These are phyloP conservation scores for Ceratocystiopsis minuta DNA, from an alignment of 2,329 filamentous ascomycete genomes.

Conservation along the genomic window DNA sequence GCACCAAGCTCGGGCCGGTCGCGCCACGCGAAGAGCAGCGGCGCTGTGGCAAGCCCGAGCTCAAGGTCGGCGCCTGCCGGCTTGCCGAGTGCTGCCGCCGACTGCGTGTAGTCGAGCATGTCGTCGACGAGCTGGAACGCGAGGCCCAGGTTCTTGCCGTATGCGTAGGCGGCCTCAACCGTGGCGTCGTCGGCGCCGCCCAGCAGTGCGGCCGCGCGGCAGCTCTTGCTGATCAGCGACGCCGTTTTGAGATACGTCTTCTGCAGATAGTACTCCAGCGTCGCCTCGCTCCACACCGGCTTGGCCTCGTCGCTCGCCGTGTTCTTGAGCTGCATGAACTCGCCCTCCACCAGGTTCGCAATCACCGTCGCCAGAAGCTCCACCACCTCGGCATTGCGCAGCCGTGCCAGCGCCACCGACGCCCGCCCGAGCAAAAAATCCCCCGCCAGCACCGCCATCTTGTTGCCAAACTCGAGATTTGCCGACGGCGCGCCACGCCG, in stretches of 20 bases:
- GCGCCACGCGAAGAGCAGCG: slow-evolving; percentile 90
- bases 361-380: slow-evolving; percentile 93
- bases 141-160: slow-evolving; percentile 82
- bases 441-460: slow-evolving; percentile 96
- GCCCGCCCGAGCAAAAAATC: slow-evolving; percentile 88
- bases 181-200: slow-evolving; percentile 58
- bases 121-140: slow-evolving; percentile 97
- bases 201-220: slow-evolving; percentile 72
- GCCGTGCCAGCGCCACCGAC: slow-evolving; percentile 76
- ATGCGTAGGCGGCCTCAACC: slow-evolving; percentile 79
- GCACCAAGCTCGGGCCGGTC: slow-evolving; percentile 66
- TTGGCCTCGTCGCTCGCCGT: slow-evolving; percentile 74
- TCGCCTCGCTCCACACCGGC: slow-evolving; percentile 73
- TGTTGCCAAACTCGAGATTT: slow-evolving; percentile 93
- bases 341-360: slow-evolving; percentile 90
- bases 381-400: slow-evolving; percentile 84
- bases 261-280: slow-evolving; percentile 82
- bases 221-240: slow-evolving; percentile 89
- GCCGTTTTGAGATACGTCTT: slow-evolving; percentile 98
- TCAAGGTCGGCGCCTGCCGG: slow-evolving; percentile 88
- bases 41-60: slow-evolving; percentile 82
- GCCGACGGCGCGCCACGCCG: slow-evolving; percentile 73
- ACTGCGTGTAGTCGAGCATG: slow-evolving; percentile 90
- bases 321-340: slow-evolving; percentile 99
- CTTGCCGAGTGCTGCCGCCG: slow-evolving; percentile 72